Conservation (phyloP, 495 filamentous ascomycete species). For the Oleoguttula mirabilis region DNA sequence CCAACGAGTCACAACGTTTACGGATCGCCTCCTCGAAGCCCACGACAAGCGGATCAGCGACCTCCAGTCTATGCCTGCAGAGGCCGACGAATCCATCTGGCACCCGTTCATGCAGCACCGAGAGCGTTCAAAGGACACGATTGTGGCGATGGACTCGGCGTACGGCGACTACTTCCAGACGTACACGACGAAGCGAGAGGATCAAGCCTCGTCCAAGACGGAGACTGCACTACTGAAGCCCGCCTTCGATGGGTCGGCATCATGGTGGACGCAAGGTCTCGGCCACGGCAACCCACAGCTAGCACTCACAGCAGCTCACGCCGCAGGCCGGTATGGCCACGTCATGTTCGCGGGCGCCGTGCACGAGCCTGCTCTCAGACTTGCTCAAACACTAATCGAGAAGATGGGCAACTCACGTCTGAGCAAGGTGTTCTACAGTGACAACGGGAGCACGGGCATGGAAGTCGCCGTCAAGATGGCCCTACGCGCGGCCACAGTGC, state of each 20-base stretch:
- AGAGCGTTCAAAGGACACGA: constrained; percentile 43
- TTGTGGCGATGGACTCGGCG: constrained; percentile 62
- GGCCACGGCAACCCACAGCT: constrained; percentile 60
- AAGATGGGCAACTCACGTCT: constrained; percentile 48
- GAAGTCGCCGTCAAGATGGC: constrained; percentile 77
- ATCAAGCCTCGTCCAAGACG: constrained; percentile 2
- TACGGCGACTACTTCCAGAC: constrained; percentile 64
- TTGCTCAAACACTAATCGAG: constrained; percentile 49
- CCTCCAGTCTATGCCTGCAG: constrained; percentile 45
- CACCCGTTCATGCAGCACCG: constrained; percentile 73
- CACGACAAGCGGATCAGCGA: constrained; percentile 42
- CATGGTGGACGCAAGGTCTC: constrained; percentile 79
- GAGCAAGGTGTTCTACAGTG: constrained; percentile 58
- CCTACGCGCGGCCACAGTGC: constrained; percentile 45
- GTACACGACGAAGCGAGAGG: constrained; percentile 21
- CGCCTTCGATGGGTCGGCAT: constrained; percentile 66
- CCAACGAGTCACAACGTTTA: constrained; percentile 20
- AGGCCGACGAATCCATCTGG: constrained; percentile 54
- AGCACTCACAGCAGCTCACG: constrained; percentile 59
- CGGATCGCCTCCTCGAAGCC: constrained; percentile 28
- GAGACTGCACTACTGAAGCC: constrained; percentile 36
- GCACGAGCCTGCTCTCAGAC: constrained; percentile 55
- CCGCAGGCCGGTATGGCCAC: constrained; percentile 71
- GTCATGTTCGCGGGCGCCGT: constrained; percentile 69
- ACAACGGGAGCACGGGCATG: constrained; percentile 68